These are phyloP conservation scores for Paraphaeosphaeria sporulosa DNA, from an alignment of 2,329 filamentous ascomycete species.

Conservation along the genomic window DNA sequence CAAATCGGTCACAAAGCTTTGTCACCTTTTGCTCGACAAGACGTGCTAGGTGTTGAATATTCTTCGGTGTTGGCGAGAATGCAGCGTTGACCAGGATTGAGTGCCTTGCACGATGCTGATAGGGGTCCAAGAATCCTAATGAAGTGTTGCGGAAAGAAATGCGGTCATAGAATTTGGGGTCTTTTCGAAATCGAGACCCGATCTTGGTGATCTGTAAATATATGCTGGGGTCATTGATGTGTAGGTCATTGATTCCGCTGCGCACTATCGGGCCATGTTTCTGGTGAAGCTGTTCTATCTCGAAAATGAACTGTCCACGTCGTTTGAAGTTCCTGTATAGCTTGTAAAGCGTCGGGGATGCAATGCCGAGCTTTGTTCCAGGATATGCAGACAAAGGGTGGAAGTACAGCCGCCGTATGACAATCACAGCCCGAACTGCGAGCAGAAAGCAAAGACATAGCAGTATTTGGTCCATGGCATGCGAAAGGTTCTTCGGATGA, in stretches of 20 bases:
- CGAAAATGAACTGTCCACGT: conserved; percentile 1
- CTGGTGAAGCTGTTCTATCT: neutral
- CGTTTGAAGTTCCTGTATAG: conserved; percentile 1
- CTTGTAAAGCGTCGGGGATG: conserved; percentile 4
- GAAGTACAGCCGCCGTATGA: neutral
- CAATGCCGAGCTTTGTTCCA: conserved; percentile 1
- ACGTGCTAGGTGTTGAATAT: neutral
- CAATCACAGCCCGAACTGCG: neutral
- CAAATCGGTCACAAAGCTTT: neutral
- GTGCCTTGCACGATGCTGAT: conserved; percentile 3
- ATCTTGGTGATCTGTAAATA: conserved; percentile 9
- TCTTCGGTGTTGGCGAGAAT: neutral
- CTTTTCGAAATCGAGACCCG: conserved; percentile 3
- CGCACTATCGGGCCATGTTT: conserved; percentile 2
- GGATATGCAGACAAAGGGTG: conserved; percentile 2
- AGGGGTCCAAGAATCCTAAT: conserved; percentile 1
- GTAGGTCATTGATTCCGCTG: conserved; percentile 1
- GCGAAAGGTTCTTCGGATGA: too few species aligned
- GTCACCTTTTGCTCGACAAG: neutral
- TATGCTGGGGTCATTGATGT: neutral
- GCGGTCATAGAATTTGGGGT: conserved; percentile 5
- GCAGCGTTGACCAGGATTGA: neutral
- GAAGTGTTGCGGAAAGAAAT: conserved; percentile 3
- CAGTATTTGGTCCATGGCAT: too few species aligned
- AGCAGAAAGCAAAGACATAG: too few species aligned